A percentile compares a stretch with the other conserved stretches of the same genome.
Conservation (phyloP, 2,329 filamentous ascomycete species). For the Phaeosphaeria sp. region DNA sequence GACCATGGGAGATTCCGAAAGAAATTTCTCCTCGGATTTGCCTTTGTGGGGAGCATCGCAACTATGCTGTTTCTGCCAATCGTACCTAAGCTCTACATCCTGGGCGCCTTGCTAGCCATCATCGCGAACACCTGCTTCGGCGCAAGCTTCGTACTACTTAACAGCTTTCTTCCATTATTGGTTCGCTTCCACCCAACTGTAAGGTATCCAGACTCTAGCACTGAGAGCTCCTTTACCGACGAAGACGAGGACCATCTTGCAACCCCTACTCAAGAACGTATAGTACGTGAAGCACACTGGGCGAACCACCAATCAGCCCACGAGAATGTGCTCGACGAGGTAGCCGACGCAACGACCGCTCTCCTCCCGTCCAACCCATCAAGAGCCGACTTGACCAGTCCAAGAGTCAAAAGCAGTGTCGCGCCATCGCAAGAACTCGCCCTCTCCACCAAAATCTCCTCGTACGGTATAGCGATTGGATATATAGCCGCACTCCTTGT, state of each 20-base stretch:
- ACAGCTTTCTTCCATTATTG: slow-evolving; percentile 90
- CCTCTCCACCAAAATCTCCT: slow-evolving; percentile 88
- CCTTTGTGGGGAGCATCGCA: slow-evolving; percentile 76
- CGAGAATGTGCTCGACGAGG: slow-evolving; percentile 33
- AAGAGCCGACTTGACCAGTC: slow-evolving; percentile 36
- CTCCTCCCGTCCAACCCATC: slow-evolving; percentile 41
- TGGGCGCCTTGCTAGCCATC: slow-evolving; percentile 85
- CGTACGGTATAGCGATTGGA: slow-evolving; percentile 90
- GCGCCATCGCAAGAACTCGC: slow-evolving; percentile 71
- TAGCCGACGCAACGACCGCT: slow-evolving; percentile 45
- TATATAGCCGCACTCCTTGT: slow-evolving; percentile 87
- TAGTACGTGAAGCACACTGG: slow-evolving; percentile 33
- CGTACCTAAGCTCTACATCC: slow-evolving; percentile 74
- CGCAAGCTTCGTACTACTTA: slow-evolving; percentile 91
- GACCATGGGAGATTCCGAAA: slow-evolving; percentile 92
- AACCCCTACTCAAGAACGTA: slow-evolving; percentile 22
- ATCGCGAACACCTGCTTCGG: slow-evolving; percentile 94
- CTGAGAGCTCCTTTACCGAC: slow-evolving; percentile 26
- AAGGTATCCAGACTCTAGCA: slow-evolving; percentile 40
- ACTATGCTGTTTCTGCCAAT: slow-evolving; percentile 91
- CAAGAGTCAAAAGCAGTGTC: slow-evolving; percentile 35
- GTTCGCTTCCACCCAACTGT: slow-evolving; percentile 81
- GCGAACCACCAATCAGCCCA: slow-evolving; percentile 33
- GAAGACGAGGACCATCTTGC: slow-evolving; percentile 39
- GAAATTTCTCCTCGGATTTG: slow-evolving; percentile 84